A percentile compares a stretch with the other conserved stretches of the same genome.
Evolutionary conservation across 495 filamentous ascomycete species (phyloP).

Genomic region (Penicillium samsonianum): DNA sequence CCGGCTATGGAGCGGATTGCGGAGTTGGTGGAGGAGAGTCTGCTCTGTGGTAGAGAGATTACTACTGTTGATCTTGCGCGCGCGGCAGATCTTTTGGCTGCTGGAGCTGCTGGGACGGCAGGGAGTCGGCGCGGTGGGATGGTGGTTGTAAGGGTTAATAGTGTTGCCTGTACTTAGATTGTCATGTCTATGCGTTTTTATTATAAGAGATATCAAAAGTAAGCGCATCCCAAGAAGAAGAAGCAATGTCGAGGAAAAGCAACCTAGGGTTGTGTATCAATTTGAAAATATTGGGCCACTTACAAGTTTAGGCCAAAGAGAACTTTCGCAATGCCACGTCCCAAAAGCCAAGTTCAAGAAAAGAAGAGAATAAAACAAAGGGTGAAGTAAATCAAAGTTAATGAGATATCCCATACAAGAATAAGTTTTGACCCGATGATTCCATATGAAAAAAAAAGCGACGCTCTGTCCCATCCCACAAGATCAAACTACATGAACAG

Average conservation of each 20-base stretch:
- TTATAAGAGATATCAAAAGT: constrained; percentile 4
- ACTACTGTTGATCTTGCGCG: constrained; percentile 35
- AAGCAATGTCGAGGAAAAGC: background rate
- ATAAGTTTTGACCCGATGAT: constrained; percentile 32
- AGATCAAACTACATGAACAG: constrained; percentile 42
- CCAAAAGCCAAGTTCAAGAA: constrained; percentile 6
- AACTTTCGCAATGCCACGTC: background rate
- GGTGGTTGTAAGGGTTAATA: constrained; percentile 31
- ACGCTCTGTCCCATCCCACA: constrained; percentile 37
- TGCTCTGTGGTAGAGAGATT: constrained; percentile 35
- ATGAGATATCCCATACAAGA: constrained; percentile 32
- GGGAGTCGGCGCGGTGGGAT: constrained; percentile 33
- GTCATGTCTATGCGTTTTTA: constrained; percentile 2
- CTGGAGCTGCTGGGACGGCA: constrained; percentile 31
- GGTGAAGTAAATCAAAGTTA: constrained; percentile 15
- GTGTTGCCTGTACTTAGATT: background rate
- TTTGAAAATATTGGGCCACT: constrained; percentile 6
- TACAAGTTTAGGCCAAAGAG: background rate
- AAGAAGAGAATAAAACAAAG: constrained; percentile 19
- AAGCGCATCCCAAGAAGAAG: background rate
- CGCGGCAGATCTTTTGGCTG: constrained; percentile 32
- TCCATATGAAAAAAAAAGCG: constrained; percentile 22
- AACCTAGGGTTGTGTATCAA: constrained; percentile 6
- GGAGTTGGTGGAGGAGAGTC: constrained; percentile 37
- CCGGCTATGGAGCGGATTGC: constrained; percentile 32